Evolutionary conservation across 2,329 filamentous ascomycete genomes (phyloP).

Genomic region (Thermothelomyces thermophilus): DNA sequence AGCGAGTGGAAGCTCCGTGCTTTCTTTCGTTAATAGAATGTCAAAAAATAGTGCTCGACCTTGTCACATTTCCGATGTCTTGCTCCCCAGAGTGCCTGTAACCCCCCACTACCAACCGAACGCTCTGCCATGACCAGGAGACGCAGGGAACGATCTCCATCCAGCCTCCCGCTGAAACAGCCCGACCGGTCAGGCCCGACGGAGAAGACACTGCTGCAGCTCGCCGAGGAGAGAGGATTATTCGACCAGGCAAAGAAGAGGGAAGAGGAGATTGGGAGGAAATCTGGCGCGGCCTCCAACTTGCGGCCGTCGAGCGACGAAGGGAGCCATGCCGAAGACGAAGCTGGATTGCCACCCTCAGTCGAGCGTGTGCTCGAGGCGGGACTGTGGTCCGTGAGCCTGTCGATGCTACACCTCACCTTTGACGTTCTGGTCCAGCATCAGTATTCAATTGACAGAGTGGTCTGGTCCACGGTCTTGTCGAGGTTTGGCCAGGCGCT

Average conservation of each 20-base stretch:
- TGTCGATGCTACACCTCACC: slow-evolving; percentile 69
- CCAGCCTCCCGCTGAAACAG: slow-evolving; percentile 56
- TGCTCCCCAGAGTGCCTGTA: no score
- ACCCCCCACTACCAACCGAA: not conserved
- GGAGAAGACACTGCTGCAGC: slow-evolving; percentile 63
- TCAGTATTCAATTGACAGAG: slow-evolving; percentile 61
- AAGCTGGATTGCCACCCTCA: slow-evolving; percentile 34
- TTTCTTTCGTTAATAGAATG: no score
- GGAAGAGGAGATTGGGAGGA: slow-evolving; percentile 31
- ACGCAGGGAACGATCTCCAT: slow-evolving; percentile 42
- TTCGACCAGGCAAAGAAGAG: slow-evolving; percentile 43
- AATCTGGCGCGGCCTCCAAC: slow-evolving; percentile 5
- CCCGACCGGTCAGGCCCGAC: slow-evolving; percentile 58
- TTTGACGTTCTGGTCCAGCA: slow-evolving; percentile 73
- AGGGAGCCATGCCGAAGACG: slow-evolving; percentile 29
- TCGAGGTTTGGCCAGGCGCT: slow-evolving; percentile 47
- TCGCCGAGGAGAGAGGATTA: slow-evolving; percentile 60
- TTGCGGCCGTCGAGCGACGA: slow-evolving; percentile 8
- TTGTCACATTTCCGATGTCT: no score
- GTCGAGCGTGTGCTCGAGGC: slow-evolving; percentile 50
- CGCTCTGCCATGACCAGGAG: slow-evolving; percentile 40
- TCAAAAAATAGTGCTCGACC: no score
- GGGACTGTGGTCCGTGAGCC: slow-evolving; percentile 51
- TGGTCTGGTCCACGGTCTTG: slow-evolving; percentile 52
- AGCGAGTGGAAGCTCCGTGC: no score